These are phyloP conservation scores for Phanerodontia chrysosporium DNA, from an alignment of 768 basidiomycete species.

Conservation along the genomic window DNA sequence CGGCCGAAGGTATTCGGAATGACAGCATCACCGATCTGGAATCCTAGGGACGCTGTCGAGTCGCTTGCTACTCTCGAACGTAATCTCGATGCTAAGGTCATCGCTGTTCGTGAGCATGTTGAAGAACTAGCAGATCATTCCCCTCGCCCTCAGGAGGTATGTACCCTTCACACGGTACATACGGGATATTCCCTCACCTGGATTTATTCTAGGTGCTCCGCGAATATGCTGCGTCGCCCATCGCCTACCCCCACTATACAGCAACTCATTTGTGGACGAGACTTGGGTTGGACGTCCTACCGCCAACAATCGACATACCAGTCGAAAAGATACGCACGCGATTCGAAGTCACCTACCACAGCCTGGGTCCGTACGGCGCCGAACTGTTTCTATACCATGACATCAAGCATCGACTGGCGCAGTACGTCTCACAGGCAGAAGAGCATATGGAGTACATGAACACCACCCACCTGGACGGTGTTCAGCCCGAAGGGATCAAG, in stretches of 20 bases:
- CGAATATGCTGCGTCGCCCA: slow-evolving; percentile 50
- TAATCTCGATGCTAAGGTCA: slow-evolving; percentile 69
- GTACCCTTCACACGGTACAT: slow-evolving; percentile 9
- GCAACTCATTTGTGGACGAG: slow-evolving; percentile 51
- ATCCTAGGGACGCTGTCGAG: slow-evolving; percentile 59
- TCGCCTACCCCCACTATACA: slow-evolving; percentile 49
- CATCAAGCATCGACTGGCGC: slow-evolving; percentile 44
- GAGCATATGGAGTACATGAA: slow-evolving; percentile 21
- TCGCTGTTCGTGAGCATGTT: slow-evolving; percentile 67
- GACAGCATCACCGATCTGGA: slow-evolving; percentile 90
- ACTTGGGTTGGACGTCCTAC: slow-evolving; percentile 36
- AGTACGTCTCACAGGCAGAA: slow-evolving; percentile 29
- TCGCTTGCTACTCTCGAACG: slow-evolving; percentile 63
- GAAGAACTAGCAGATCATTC: slow-evolving; percentile 61
- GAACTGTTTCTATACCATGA: slow-evolving; percentile 68
- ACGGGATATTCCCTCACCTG: background rate
- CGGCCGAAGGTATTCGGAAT: slow-evolving; percentile 90
- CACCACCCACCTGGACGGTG: background rate
- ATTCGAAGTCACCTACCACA: slow-evolving; percentile 55
- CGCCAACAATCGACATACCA: slow-evolving; percentile 39
- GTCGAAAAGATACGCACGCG: slow-evolving; percentile 60
- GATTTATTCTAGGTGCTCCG: slow-evolving; percentile 43
- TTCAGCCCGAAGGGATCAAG: background rate
- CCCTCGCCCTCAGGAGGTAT: slow-evolving; percentile 64
- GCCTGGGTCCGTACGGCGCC: slow-evolving; percentile 71